Evolutionary conservation across 1,284 basidiomycete species (phyloP).

Genomic region (Trichosporon faecale): DNA sequence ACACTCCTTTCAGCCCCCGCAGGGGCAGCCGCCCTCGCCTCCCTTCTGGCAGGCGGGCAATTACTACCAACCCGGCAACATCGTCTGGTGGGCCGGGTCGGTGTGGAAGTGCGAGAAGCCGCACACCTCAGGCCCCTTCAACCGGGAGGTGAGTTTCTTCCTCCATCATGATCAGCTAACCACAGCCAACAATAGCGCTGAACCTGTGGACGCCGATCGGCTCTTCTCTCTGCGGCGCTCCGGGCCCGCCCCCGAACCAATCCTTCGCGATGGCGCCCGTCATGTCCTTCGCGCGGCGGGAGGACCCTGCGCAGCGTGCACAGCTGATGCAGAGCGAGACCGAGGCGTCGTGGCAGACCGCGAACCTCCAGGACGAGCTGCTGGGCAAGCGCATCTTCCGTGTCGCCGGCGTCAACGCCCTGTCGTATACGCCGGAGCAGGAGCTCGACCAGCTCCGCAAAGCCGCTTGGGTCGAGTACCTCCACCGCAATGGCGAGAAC

Average conservation of each 20-base stretch:
- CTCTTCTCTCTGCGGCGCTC: slow-evolving; percentile 10
- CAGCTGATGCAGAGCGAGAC: not conserved
- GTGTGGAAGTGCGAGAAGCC: slow-evolving; percentile 41
- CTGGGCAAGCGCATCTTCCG: slow-evolving; percentile 39
- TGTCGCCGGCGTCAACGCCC: slow-evolving; percentile 42
- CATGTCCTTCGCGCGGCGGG: not conserved
- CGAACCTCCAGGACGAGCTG: slow-evolving; percentile 35
- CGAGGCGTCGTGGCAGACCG: slow-evolving; percentile 11
- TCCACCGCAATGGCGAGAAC: slow-evolving; percentile 22
- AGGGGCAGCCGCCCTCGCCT: not conserved
- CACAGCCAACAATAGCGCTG: slow-evolving; percentile 35
- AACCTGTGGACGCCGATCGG: slow-evolving; percentile 43
- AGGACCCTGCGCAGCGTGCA: not conserved
- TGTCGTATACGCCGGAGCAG: slow-evolving; percentile 33
- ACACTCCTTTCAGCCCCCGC: not conserved
- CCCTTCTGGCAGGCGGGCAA: not conserved
- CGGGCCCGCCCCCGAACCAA: slow-evolving; percentile 1
- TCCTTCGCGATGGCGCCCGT: slow-evolving; percentile 3
- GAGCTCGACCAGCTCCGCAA: slow-evolving; percentile 32
- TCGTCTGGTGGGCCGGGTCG: slow-evolving; percentile 39
- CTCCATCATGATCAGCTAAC: not conserved
- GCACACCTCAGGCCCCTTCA: slow-evolving; percentile 32
- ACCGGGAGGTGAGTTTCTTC: slow-evolving; percentile 14
- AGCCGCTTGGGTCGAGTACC: slow-evolving; percentile 35
- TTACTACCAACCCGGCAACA: slow-evolving; percentile 31